Conservation (phyloP, 768 basidiomycete species). For the Pleurotus djamor region DNA sequence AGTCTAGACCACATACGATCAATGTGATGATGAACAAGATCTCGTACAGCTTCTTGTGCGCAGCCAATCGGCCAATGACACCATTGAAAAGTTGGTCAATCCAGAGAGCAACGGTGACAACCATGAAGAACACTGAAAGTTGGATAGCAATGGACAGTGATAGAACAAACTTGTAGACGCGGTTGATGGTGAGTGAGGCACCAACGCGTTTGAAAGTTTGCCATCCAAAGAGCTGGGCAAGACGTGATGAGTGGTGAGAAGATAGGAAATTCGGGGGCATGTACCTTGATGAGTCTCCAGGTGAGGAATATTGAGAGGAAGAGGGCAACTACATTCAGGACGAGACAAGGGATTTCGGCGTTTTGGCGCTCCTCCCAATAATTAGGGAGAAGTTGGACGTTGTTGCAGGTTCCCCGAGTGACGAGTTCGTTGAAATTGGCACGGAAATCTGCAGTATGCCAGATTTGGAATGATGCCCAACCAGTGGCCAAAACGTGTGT, state of each 20-base stretch:
- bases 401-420: constrained; percentile 62
- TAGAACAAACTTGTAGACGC: constrained; percentile 71
- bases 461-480: constrained; percentile 72
- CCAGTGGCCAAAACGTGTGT: constrained; percentile 73
- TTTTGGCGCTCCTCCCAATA: constrained; percentile 64
- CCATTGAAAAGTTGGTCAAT: constrained; percentile 74
- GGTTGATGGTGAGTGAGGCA: constrained; percentile 70
- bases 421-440: constrained; percentile 52
- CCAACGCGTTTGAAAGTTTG: constrained; percentile 88
- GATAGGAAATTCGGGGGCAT: not conserved
- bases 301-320: constrained; percentile 62
- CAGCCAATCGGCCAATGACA: constrained; percentile 51
- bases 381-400: constrained; percentile 44
- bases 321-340: constrained; percentile 59
- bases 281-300: constrained; percentile 74
- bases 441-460: constrained; percentile 56
- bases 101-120: constrained; percentile 69
- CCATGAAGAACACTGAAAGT: constrained; percentile 77
- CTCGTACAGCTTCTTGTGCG: constrained; percentile 47
- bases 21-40: constrained; percentile 54
- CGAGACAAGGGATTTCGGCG: constrained; percentile 66
- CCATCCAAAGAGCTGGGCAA: constrained; percentile 68
- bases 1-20: constrained; percentile 42
- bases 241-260: not conserved
- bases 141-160: constrained; percentile 71